Conservation (phyloP, 306 rosid genomes). For the Cucumis cinereus region DNA sequence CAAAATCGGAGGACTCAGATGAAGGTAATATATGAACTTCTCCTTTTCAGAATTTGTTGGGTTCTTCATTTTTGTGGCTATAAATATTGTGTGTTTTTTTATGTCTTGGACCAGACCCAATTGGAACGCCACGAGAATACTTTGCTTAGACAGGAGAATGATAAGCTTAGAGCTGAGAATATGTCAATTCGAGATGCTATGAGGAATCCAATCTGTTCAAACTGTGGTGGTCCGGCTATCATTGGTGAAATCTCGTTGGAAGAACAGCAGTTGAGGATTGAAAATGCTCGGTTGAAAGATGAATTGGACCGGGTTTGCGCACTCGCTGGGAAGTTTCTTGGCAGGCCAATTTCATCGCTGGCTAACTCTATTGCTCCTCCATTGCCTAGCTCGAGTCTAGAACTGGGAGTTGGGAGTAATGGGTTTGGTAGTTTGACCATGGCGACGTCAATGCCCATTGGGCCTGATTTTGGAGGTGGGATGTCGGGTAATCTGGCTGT, state of each 20-base stretch:
- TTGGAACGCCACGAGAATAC: slow-evolving; percentile 90
- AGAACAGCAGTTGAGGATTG: slow-evolving; percentile 85
- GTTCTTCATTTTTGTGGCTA: not conserved
- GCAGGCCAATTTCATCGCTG: slow-evolving; percentile 59
- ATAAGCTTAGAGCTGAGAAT: slow-evolving; percentile 82
- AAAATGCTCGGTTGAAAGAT: slow-evolving; percentile 81
- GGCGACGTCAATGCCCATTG: slow-evolving; percentile 43
- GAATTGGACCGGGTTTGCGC: slow-evolving; percentile 81
- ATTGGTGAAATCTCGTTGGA: slow-evolving; percentile 74
- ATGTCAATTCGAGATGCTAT: slow-evolving; percentile 89
- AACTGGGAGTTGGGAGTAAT: slow-evolving; percentile 83
- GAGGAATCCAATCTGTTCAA: slow-evolving; percentile 87
- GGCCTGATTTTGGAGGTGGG: slow-evolving; percentile 51
- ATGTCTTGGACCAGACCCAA: slow-evolving; percentile 50
- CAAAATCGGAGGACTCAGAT: slow-evolving; percentile 97
- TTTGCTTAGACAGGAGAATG: slow-evolving; percentile 84
- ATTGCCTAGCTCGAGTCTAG: slow-evolving; percentile 66
- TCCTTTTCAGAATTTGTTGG: not conserved
- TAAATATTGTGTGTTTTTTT: not conserved
- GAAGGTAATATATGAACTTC: slow-evolving; percentile 44
- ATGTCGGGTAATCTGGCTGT: slow-evolving; percentile 30
- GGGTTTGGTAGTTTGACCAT: slow-evolving; percentile 51
- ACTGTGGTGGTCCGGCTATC: slow-evolving; percentile 84
- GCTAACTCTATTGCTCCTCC: slow-evolving; percentile 38
- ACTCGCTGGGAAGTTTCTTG: slow-evolving; percentile 74